Evolutionary conservation across 257 asterid species (phyloP).

Genomic region (Plectranthus barbatus): DNA sequence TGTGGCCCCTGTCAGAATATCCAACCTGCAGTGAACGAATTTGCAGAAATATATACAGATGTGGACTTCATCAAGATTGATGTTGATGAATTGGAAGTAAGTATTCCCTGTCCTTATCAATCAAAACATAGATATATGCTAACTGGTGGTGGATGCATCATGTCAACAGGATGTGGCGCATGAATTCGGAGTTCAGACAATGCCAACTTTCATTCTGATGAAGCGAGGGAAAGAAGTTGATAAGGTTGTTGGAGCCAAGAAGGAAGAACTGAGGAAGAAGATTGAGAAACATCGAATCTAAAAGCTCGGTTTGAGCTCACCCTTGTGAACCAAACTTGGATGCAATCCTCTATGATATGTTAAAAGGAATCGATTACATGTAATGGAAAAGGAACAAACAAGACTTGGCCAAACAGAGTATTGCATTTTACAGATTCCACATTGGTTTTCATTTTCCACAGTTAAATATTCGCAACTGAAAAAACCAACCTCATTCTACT

Average conservation of each 20-base stretch:
- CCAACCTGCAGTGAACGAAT: constrained; percentile 42
- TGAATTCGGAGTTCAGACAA: constrained; percentile 47
- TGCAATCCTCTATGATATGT: not conserved
- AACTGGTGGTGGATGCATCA: not conserved
- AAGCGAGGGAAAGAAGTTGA: constrained; percentile 61
- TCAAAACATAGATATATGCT: not conserved
- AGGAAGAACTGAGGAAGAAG: constrained; percentile 43
- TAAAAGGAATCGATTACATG: not conserved
- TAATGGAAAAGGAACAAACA: too few species aligned
- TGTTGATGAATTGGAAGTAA: constrained; percentile 49
- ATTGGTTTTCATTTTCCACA: not conserved
- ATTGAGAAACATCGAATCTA: constrained; percentile 44
- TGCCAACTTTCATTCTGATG: constrained; percentile 67
- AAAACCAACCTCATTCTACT: constrained; percentile 33
- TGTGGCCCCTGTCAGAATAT: constrained; percentile 64
- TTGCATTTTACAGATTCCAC: constrained; percentile 14
- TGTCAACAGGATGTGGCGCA: constrained; percentile 52
- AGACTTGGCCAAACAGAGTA: not conserved
- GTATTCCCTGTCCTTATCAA: not conserved
- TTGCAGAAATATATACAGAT: constrained; percentile 42
- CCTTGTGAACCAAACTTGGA: not conserved
- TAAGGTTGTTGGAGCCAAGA: constrained; percentile 47
- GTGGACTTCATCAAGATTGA: constrained; percentile 75
- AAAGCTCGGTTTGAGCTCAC: too few species aligned
- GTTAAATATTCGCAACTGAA: not conserved